Conservation (phyloP, 176 grass and related monocot species). For the barley (Hordeum vulgare) region MorexV3_pseudomolecules_assembly NC_058520.1:553502686-553503185, state of each 20-base stretch:
- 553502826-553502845: slow-evolving; percentile 77
- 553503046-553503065: not conserved
- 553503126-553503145: slow-evolving; percentile 36
- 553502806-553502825: slow-evolving; percentile 46
- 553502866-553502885: not conserved
- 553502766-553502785: slow-evolving; percentile 77
- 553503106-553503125: not conserved
- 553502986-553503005: not conserved
- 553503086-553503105: not conserved
- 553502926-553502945: not conserved
- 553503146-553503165: not conserved
- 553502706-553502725: slow-evolving; percentile 46
- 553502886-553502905: not conserved
- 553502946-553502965: not conserved
- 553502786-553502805: slow-evolving; percentile 85
- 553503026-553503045: not conserved
- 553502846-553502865: slow-evolving; percentile 71
- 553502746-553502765: slow-evolving; percentile 61
- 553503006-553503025: slow-evolving; percentile 18
- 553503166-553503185: slow-evolving; percentile 5
- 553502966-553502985: not conserved
- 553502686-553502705: slow-evolving; percentile 12
- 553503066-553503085: not conserved
- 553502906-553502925: not conserved
- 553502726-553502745: slow-evolving; percentile 78